Evolutionary conservation across 495 filamentous ascomycete species (phyloP), one percentile per base, ranked within the genome.

Genomic region (Letharia columbiana): DNA sequence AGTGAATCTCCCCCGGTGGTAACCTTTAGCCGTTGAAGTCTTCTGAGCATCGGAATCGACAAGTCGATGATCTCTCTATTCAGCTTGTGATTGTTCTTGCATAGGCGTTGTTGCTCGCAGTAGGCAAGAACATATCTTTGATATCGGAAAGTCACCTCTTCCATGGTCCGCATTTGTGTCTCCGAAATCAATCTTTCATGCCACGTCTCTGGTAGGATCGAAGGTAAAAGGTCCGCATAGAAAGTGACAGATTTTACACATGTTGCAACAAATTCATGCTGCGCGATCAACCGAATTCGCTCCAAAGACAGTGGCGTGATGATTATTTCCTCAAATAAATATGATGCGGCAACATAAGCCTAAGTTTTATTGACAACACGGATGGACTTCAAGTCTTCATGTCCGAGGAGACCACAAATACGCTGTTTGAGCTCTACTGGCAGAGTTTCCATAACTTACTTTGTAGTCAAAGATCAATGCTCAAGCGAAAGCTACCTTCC

Each of bases 331-430:
- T 52, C 37, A 40, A 63, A 56, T 17, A 56, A 49, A 40, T 31
- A n/a, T 18, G 35, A 13, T 15, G 5, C 17, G 35, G 61, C 18
- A 35, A 35, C 15, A 17, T 62, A 23, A 12, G 45, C 33, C 41
- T 44, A 62, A 18, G 15, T 35, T 52, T 52, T 62, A 12, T 50
- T 62, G 61, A 62, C 44, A 23, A n/a, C 28, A 40, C 61, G 61
- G 54, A 52, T 15, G n/a, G n/a, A 13, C 13, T 33, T 56, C 37
- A 63, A 33, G 31, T 63, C 45, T 9, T 23, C 20, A 17, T 17
- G 33, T n/a, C 9, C 6, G 4, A 42, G 47, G 35, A 63, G 42
- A 31, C 37, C 35, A n/a, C 47, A 63, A 28, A 54, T 17, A 12
- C 12, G 13, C n/a, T 28, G 39, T 28, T 31, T 52, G 35, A 63